Conservation (phyloP, 208 protist genomes). For the Eutreptiella sp. region DNA sequence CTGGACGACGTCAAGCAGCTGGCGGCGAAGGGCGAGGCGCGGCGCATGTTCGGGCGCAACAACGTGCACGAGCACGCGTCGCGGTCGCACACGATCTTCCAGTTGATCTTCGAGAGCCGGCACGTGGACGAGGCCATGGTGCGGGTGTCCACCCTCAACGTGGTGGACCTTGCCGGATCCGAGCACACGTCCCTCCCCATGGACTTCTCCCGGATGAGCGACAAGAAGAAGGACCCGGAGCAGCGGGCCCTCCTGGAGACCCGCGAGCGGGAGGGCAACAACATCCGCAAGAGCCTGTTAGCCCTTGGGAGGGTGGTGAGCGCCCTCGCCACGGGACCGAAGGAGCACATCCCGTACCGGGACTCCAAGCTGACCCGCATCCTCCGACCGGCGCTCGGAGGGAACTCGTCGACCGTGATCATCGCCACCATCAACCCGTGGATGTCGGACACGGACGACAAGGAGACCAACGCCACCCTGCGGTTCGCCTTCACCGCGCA, state of each 20-base stretch:
- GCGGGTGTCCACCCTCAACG: slow-evolving; percentile 8
- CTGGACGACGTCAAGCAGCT: slow-evolving; percentile 21
- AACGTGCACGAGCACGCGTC: slow-evolving; percentile 23
- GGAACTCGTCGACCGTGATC: slow-evolving; percentile 42
- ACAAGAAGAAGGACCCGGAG: neutral
- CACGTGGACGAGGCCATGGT: neutral
- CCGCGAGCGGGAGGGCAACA: slow-evolving; percentile 19
- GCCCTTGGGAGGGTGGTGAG: slow-evolving; percentile 21
- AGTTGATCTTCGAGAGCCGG: slow-evolving; percentile 23
- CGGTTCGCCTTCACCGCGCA: slow-evolving; percentile 30
- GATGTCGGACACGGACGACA: too few species aligned
- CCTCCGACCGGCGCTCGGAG: slow-evolving; percentile 45
- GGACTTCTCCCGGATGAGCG: neutral
- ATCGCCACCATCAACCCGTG: slow-evolving; percentile 44
- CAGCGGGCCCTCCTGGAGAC: neutral
- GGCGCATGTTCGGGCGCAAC: slow-evolving; percentile 2
- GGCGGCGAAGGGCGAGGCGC: neutral
- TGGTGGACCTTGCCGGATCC: slow-evolving; percentile 30
- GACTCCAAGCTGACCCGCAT: slow-evolving; percentile 85
- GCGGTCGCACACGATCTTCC: slow-evolving; percentile 25
- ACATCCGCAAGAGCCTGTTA: slow-evolving; percentile 26
- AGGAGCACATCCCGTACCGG: slow-evolving; percentile 69
- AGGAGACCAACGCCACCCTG: slow-evolving; percentile 22
- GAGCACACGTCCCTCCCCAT: slow-evolving; percentile 7
- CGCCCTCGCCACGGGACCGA: neutral